Conservation (phyloP, 2,329 filamentous ascomycete genomes). For the Cadophora luteo-olivacea region DNA sequence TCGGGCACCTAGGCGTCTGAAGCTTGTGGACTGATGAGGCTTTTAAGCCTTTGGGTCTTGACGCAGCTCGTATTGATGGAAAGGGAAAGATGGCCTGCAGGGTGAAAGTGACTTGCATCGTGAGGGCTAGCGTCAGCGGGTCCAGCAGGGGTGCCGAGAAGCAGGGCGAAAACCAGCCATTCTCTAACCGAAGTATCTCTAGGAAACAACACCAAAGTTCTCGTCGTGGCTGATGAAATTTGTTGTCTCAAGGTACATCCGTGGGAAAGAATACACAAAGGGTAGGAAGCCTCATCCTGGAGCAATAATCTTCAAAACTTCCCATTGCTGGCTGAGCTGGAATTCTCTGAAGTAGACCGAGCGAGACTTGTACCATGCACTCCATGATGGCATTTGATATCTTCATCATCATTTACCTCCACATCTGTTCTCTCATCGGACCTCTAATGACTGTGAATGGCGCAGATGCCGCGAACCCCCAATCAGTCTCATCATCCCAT, state of each 20-base stretch:
- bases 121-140: neutral
- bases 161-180: neutral
- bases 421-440: constrained; percentile 7
- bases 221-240: neutral
- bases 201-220: neutral
- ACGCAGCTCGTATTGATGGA: constrained; percentile 6
- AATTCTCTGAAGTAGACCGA: neutral
- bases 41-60: neutral
- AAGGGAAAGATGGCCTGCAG: neutral
- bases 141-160: neutral
- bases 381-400: neutral
- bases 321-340: no score
- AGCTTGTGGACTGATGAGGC: neutral
- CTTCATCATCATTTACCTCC: neutral
- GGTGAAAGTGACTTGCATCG: neutral
- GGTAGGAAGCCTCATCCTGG: neutral
- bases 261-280: neutral
- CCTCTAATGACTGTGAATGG: constrained; percentile 30
- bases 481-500: constrained; percentile 29
- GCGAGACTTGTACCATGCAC: neutral
- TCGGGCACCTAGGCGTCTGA: neutral
- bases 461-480: constrained; percentile 28
- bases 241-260: neutral
- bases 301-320: no score
- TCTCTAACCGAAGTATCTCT: neutral